Base-by-base conservation (phyloP, 352 stramenopile species). In the Plasmopara muralis region DNA sequence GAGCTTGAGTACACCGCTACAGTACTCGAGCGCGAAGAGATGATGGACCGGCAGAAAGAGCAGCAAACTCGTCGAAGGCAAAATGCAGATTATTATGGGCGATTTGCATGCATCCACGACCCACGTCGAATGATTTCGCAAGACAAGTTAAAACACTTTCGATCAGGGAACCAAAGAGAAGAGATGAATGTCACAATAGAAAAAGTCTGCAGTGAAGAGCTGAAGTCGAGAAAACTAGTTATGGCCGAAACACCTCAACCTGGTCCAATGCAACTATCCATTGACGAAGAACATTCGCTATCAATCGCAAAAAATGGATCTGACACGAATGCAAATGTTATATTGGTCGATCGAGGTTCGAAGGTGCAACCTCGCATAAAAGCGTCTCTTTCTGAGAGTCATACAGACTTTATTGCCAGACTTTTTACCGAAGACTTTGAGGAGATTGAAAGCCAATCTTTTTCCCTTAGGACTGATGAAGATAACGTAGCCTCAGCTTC, bases 1-100 rank as follows among this genome's bases (percentile, higher is more conserved):
- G 71, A 85, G 40, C 60, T 90, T 0, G 70, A 85, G 28, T 86
- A 85, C 47, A 70, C 59, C 0, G 72, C 72, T 6, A 47, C 54
- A n/a, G 53, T 41, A 28, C 50, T 85, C 9, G 52, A 72, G 41
- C 47, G 53, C 16, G 47, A 74, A 49, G 52, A 70, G 44, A 44
- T 55, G 3, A 12, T 55, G 9, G 43, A 60, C 34, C 31, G 51
- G 5, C 42, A 50, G 0, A 39, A 58, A 37, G 7, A 35, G 31
- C 31, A 6, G 31, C 44, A 52, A 42, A 8, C n/a, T 46, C 20
- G 29, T 34, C 31, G 18, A 12, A 9, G 13, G 2, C 41, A 53
- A 45, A 2, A 5, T 35, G 6, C 7, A 2, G 9, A 18, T 2
- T 46, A 47, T 45, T 16, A 31, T 20, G 16, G 15, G 10, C 16